Evolutionary conservation across 371 early-diverging fungal species (phyloP).

Genomic region (Umbelopsis sp.): DNA sequence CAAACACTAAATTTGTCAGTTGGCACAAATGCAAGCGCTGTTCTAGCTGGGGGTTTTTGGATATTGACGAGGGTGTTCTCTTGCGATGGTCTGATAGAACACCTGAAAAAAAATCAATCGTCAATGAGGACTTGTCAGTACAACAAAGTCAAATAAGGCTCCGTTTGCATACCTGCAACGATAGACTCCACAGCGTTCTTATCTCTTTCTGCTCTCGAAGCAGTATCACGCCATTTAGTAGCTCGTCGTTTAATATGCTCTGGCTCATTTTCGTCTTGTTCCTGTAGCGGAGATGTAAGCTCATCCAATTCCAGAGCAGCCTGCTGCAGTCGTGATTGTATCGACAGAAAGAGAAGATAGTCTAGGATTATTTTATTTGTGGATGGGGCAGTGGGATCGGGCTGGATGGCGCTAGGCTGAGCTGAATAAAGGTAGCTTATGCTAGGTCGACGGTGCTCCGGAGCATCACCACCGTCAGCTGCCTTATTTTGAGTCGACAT

Average conservation of each 20-base stretch:
- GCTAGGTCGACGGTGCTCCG: slow-evolving; percentile 19
- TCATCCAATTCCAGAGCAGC: slow-evolving; percentile 53
- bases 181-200: slow-evolving; percentile 57
- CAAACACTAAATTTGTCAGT: slow-evolving; percentile 63
- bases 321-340: slow-evolving; percentile 61
- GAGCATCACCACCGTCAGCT: neutral
- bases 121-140: neutral
- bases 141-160: neutral
- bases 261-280: slow-evolving; percentile 28
- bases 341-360: slow-evolving; percentile 63
- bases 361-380: slow-evolving; percentile 68
- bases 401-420: slow-evolving; percentile 19
- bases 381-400: slow-evolving; percentile 39
- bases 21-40: slow-evolving; percentile 66
- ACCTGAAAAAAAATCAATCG: slow-evolving; percentile 30
- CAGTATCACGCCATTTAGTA: slow-evolving; percentile 39
- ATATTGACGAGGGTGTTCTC: slow-evolving; percentile 44
- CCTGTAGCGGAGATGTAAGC: slow-evolving; percentile 35
- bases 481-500: slow-evolving; percentile 14
- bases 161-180: slow-evolving; percentile 37
- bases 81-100: slow-evolving; percentile 59
- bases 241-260: slow-evolving; percentile 35
- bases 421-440: slow-evolving; percentile 18
- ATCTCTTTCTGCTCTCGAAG: slow-evolving; percentile 48
- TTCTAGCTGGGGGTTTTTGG: slow-evolving; percentile 48